Percentiles rank a stretch among this genome's conserved stretches.
These are phyloP conservation scores for Mikania micrantha DNA, from an alignment of 129 eudicot species.

Conservation along the genomic window DNA sequence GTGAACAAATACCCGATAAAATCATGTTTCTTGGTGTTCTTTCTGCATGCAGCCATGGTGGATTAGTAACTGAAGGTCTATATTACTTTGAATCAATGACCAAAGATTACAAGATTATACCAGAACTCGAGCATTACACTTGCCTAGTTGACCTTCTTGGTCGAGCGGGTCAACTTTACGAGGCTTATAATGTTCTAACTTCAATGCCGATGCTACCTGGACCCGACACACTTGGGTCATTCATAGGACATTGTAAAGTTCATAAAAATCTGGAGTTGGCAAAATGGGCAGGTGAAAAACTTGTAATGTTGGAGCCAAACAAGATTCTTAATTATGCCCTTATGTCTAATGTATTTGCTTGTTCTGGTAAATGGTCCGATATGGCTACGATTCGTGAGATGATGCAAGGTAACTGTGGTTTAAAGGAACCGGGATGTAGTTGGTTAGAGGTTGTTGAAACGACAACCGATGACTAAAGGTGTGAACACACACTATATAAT, in stretches of 20 bases:
- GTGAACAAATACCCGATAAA: constrained; percentile 38
- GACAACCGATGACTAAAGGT: neutral
- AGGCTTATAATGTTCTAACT: constrained; percentile 34
- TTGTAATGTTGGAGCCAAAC: constrained; percentile 39
- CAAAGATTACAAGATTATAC: constrained; percentile 30
- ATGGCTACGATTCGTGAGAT: constrained; percentile 38
- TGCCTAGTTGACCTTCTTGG: constrained; percentile 70
- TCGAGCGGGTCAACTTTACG: constrained; percentile 45
- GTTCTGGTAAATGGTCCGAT: constrained; percentile 42
- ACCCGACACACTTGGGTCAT: constrained; percentile 48
- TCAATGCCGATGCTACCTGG: constrained; percentile 43
- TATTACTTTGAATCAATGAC: constrained; percentile 49
- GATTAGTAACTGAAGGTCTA: constrained; percentile 50
- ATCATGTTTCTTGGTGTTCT: constrained; percentile 56
- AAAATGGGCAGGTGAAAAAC: constrained; percentile 52
- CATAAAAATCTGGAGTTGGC: constrained; percentile 45
- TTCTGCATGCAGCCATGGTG: constrained; percentile 66
- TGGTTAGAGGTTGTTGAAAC: constrained; percentile 35
- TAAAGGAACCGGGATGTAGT: constrained; percentile 60
- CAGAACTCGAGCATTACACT: constrained; percentile 50
- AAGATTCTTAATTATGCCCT: constrained; percentile 44
- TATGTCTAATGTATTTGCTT: constrained; percentile 48
- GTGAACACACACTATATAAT: no score
- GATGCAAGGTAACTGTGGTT: constrained; percentile 35
- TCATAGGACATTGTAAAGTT: constrained; percentile 52